These are phyloP conservation scores for Xylaria sp. DNA, from an alignment of 2,329 filamentous ascomycete species.

Conservation along the genomic window DNA sequence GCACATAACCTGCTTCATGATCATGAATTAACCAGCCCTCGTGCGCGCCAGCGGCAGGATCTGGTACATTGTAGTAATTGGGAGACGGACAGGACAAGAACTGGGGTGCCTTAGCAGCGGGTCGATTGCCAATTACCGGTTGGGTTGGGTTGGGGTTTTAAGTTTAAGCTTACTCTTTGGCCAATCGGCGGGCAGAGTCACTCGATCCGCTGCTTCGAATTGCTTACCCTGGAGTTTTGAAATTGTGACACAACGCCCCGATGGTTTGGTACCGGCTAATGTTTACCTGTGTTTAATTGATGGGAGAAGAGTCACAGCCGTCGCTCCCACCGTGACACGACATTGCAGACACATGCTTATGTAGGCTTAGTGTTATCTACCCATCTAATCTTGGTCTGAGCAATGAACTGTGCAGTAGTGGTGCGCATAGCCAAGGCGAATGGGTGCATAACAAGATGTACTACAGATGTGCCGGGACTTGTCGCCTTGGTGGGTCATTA, in stretches of 20 bases:
- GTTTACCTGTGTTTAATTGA: background rate
- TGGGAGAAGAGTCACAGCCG: conserved; percentile 12
- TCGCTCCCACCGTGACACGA: conserved; percentile 14
- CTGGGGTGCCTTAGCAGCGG: background rate
- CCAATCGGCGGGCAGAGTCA: background rate
- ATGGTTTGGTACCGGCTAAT: conserved; percentile 22
- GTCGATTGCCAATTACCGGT: background rate
- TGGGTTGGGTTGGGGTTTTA: background rate
- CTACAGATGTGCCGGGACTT: background rate
- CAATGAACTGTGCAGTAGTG: background rate
- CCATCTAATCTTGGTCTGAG: background rate
- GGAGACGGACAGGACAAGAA: background rate
- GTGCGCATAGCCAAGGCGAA: conserved; percentile 11
- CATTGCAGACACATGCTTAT: conserved; percentile 12
- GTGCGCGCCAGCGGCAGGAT: background rate
- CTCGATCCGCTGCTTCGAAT: background rate
- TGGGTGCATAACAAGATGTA: background rate
- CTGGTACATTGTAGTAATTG: background rate
- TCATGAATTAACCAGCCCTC: background rate
- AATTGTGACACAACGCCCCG: conserved; percentile 4
- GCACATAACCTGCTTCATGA: conserved; percentile 8
- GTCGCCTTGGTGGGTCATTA: background rate
- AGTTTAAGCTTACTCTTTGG: background rate
- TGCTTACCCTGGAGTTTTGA: too few relatives aligned
- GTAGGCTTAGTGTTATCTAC: conserved; percentile 7